Evolutionary conservation across 495 filamentous ascomycete genomes (phyloP).

Genomic region (Annulohypoxylon bovei): DNA sequence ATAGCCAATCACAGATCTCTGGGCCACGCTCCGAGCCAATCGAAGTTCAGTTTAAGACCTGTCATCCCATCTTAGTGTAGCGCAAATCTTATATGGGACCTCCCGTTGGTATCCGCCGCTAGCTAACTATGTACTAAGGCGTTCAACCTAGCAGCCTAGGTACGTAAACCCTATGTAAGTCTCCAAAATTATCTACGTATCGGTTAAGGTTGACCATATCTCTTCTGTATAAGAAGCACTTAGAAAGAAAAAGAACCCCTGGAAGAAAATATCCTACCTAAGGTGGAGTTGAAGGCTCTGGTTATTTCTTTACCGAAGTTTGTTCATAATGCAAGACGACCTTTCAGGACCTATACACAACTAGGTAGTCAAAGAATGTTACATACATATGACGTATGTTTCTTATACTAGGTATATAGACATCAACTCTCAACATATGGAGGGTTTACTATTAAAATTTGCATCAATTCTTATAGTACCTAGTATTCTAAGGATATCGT

Average conservation of each 20-base stretch:
- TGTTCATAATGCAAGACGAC: background rate
- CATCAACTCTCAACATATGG: background rate
- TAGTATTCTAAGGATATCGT: background rate
- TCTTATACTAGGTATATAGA: background rate
- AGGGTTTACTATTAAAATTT: background rate
- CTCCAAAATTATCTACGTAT: background rate
- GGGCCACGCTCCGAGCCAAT: constrained; percentile 33
- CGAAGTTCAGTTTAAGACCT: background rate
- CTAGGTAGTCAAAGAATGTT: background rate
- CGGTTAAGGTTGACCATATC: too few relatives aligned
- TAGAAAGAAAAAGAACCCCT: background rate
- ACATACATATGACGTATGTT: too few relatives aligned
- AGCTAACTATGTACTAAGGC: background rate
- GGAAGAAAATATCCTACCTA: background rate
- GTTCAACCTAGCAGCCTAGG: too few relatives aligned
- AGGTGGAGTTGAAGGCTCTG: background rate
- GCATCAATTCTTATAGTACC: too few relatives aligned
- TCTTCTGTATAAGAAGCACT: background rate
- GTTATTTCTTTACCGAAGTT: too few relatives aligned
- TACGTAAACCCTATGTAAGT: background rate
- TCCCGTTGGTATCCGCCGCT: background rate
- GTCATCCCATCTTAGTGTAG: constrained; percentile 12
- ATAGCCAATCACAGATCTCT: constrained; percentile 19
- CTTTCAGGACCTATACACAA: too few relatives aligned
- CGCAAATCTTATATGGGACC: background rate